These are phyloP conservation scores for Neoboletus subvelutipes DNA, from an alignment of 768 basidiomycete genomes.

Conservation along the genomic window DNA sequence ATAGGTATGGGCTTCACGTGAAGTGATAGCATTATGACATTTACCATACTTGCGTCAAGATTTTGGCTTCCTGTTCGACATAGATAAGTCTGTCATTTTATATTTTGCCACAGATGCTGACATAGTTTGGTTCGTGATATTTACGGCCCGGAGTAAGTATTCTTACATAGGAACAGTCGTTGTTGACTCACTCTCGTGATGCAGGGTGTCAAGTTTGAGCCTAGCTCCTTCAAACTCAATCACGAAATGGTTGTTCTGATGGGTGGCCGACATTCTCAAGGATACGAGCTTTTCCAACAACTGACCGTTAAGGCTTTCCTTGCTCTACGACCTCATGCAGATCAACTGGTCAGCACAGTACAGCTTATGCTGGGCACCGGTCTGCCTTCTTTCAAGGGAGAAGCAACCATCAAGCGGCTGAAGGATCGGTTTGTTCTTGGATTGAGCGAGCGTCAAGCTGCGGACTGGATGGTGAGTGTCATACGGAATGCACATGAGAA, in stretches of 20 bases:
- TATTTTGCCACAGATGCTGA: slow-evolving; percentile 21
- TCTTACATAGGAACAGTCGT: background rate
- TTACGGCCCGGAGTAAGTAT: slow-evolving; percentile 61
- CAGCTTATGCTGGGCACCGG: slow-evolving; percentile 94
- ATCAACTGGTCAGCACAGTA: slow-evolving; percentile 85
- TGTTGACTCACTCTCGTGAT: slow-evolving; percentile 10
- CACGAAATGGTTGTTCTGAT: slow-evolving; percentile 98
- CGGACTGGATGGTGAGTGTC: slow-evolving; percentile 88
- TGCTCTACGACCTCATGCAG: slow-evolving; percentile 90
- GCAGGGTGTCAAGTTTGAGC: slow-evolving; percentile 98
- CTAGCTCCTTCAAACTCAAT: slow-evolving; percentile 95
- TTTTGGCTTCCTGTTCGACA: slow-evolving; percentile 96
- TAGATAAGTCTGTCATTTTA: slow-evolving; percentile 71
- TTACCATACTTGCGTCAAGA: slow-evolving; percentile 46
- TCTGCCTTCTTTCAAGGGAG: slow-evolving; percentile 96
- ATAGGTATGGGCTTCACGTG: slow-evolving; percentile 60
- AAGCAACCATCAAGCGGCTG: slow-evolving; percentile 83
- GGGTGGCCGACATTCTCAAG: slow-evolving; percentile 93
- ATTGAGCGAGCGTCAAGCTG: slow-evolving; percentile 85
- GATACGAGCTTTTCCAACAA: slow-evolving; percentile 91
- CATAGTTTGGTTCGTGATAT: slow-evolving; percentile 23
- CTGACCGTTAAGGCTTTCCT: slow-evolving; percentile 96
- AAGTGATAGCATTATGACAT: background rate
- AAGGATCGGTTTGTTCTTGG: slow-evolving; percentile 83
- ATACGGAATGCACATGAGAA: slow-evolving; percentile 96